phyloP scores from a whole-genome alignment of 768 basidiomycete genomes.

The Pleurotus eryngii region DNA sequence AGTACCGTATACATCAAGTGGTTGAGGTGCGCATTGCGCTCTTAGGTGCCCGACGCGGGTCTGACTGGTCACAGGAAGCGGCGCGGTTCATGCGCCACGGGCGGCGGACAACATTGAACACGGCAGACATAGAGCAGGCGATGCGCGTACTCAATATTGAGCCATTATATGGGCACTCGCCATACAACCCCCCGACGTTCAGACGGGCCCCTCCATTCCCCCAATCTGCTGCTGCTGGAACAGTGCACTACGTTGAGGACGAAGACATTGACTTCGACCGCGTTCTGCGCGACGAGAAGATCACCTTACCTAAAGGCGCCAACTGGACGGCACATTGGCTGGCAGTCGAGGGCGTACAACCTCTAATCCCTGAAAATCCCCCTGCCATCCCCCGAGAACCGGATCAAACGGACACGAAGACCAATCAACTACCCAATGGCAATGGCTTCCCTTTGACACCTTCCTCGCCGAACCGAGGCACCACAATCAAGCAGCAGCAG shows the following conservation, averaged over 20 bases:
- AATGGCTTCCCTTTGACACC: conserved; percentile 8
- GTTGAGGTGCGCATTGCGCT: conserved; percentile 60
- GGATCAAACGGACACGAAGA: conserved; percentile 17
- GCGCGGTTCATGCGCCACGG: conserved; percentile 96
- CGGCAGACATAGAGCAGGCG: conserved; percentile 90
- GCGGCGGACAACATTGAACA: conserved; percentile 83
- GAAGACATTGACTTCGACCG: conserved; percentile 97
- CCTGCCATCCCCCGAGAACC: conserved; percentile 68
- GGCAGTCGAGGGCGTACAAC: conserved; percentile 96
- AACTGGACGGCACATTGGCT: conserved; percentile 97
- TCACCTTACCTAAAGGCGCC: conserved; percentile 74
- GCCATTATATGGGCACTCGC: conserved; percentile 84
- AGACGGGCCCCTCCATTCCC: conserved; percentile 56
- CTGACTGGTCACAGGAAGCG: conserved; percentile 63
- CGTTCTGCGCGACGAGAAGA: conserved; percentile 82
- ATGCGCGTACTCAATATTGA: conserved; percentile 94
- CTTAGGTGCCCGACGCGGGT: background rate
- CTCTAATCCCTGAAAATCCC: conserved; percentile 93
- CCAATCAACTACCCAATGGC: background rate
- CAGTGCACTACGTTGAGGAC: conserved; percentile 93
- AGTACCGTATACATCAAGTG: conserved; percentile 94
- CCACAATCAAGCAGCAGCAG: conserved; percentile 27
- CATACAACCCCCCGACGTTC: conserved; percentile 61
- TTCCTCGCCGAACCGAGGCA: conserved; percentile 7
- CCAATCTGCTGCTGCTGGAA: conserved; percentile 49